A percentile compares a stretch with the other conserved stretches of the same genome.
Conservation (phyloP, 106 monocot genomes). For the Allium sativum region DNA sequence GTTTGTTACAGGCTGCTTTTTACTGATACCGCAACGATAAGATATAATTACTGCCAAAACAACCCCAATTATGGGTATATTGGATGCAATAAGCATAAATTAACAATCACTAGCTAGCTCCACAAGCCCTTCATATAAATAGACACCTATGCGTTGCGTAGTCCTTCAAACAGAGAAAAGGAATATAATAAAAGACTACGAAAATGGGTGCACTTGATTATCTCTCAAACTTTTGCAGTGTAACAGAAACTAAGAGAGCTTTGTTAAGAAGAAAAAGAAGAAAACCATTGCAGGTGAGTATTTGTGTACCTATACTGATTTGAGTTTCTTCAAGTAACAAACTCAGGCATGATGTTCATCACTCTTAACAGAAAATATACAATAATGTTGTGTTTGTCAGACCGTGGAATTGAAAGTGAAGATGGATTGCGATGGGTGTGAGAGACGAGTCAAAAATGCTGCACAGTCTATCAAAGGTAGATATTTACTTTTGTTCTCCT, state of each 20-base stretch:
- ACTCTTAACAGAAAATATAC: neutral
- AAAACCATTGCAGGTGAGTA: constrained; percentile 37
- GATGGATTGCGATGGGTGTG: constrained; percentile 77
- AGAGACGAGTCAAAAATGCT: constrained; percentile 50
- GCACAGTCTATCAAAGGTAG: constrained; percentile 45
- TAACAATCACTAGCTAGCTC: no score
- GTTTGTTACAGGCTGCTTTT: no score
- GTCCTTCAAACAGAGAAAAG: neutral
- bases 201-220: constrained; percentile 53
- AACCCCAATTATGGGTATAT: no score
- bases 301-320: neutral
- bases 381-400: constrained; percentile 7
- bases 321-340: neutral
- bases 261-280: constrained; percentile 25
- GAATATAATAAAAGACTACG: neutral
- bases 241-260: constrained; percentile 24
- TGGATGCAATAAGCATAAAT: no score
- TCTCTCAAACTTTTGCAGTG: constrained; percentile 43
- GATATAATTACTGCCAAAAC: no score
- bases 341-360: neutral
- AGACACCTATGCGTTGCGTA: neutral
- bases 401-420: constrained; percentile 66
- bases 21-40: no score
- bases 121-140: constrained; percentile 5
- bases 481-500: neutral